Conservation (phyloP, 2,329 filamentous ascomycete genomes). For the Aspergillus ochraceus region DNA sequence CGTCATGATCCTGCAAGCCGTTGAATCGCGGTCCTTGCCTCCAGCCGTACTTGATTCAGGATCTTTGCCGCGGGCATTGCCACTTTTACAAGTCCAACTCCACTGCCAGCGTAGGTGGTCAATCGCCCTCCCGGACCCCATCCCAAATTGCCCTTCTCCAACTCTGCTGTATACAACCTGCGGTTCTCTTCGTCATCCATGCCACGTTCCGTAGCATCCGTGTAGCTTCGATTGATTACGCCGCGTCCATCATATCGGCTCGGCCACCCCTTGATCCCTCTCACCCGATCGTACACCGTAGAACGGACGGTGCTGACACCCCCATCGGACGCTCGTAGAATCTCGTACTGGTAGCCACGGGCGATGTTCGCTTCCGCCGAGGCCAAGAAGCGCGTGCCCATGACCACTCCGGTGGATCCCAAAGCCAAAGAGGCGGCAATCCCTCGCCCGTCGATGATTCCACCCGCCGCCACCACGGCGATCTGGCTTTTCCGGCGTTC, state of each 20-base stretch:
- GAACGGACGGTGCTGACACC: constrained; percentile 52
- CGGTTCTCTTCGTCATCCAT: constrained; percentile 42
- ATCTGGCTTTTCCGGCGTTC: constrained; percentile 31
- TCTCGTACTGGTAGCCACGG: constrained; percentile 51
- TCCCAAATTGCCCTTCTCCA: constrained; percentile 52
- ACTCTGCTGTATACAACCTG: constrained; percentile 48
- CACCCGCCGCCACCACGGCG: constrained; percentile 54
- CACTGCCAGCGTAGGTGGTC: constrained; percentile 64
- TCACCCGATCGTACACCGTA: constrained; percentile 54
- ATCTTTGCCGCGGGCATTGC: constrained; percentile 54
- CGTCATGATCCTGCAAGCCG: background rate
- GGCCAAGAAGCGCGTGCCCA: constrained; percentile 67
- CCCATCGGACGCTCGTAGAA: constrained; percentile 52
- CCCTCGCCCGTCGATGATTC: constrained; percentile 54
- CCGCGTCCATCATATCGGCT: constrained; percentile 58
- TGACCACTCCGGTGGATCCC: constrained; percentile 55
- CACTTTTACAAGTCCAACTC: constrained; percentile 57
- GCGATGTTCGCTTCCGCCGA: constrained; percentile 50
- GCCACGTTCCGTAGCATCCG: constrained; percentile 41
- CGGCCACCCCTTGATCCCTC: constrained; percentile 62
- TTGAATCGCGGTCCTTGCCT: constrained; percentile 28
- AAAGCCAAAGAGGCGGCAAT: constrained; percentile 52
- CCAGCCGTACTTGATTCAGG: constrained; percentile 48
- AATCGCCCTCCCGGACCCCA: constrained; percentile 57
- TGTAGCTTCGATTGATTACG: constrained; percentile 56